phyloP scores from a whole-genome alignment of 208 protist species.

The Angomonas desouzai region DNA sequence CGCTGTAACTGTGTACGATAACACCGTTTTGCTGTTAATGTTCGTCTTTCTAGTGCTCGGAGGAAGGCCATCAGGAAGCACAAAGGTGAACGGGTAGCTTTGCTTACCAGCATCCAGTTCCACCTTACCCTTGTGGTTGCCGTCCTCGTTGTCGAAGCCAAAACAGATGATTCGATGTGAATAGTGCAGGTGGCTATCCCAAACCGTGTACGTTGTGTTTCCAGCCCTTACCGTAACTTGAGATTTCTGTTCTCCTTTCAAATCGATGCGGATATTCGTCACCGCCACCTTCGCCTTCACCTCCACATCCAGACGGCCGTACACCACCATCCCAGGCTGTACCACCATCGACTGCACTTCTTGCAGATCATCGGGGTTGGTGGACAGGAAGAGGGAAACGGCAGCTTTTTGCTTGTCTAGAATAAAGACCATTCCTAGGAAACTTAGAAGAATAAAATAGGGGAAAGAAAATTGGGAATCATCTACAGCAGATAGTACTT shows the following conservation, averaged over 20 bases:
- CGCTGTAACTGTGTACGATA: neutral
- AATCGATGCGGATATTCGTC: neutral
- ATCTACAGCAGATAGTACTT: too few species aligned
- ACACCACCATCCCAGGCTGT: neutral
- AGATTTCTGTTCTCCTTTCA: neutral
- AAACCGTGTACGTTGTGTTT: neutral
- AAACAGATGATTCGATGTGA: too few species aligned
- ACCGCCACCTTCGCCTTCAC: neutral
- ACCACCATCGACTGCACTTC: neutral
- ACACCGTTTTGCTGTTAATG: too few species aligned
- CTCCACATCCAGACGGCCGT: neutral
- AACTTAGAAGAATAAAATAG: neutral
- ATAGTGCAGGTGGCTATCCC: too few species aligned
- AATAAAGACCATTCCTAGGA: neutral
- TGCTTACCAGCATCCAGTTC: too few species aligned
- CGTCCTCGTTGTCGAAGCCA: too few species aligned
- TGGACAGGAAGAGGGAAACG: neutral
- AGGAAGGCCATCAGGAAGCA: too few species aligned
- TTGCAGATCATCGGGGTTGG: neutral
- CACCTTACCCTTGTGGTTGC: too few species aligned
- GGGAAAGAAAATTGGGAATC: too few species aligned
- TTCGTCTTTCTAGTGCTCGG: too few species aligned
- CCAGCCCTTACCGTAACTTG: neutral
- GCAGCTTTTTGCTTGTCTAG: constrained; percentile 1
- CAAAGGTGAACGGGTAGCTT: too few species aligned